Conservation (phyloP, 495 filamentous ascomycete genomes). For the Aspergillus incahuasiensis region DNA sequence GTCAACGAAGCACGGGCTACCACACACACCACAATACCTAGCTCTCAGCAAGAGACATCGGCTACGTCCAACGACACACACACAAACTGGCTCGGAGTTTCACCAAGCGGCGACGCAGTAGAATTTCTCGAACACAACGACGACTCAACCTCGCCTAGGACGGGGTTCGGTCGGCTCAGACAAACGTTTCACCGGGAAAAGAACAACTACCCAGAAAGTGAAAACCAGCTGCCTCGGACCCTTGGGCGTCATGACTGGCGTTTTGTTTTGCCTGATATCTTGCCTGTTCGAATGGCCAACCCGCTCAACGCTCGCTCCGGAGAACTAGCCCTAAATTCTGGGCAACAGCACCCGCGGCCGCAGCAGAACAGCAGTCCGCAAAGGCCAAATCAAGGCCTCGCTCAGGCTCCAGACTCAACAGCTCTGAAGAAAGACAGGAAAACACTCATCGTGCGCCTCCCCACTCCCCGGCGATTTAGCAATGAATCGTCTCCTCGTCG, state of each 20-base stretch:
- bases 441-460: not conserved
- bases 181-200: not conserved
- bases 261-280: not conserved
- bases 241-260: not conserved
- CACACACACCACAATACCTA: not conserved
- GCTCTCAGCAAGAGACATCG: not conserved
- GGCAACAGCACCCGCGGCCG: not conserved
- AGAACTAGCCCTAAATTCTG: not conserved
- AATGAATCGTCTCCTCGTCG: no score
- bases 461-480: not conserved
- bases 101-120: not conserved
- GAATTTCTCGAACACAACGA: not conserved
- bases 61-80: not conserved
- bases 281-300: not conserved
- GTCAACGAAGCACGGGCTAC: not conserved
- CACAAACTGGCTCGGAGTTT: constrained; percentile 10
- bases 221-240: not conserved
- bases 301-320: not conserved
- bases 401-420: not conserved
- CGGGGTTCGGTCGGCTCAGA: constrained; percentile 7
- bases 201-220: no score
- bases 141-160: not conserved
- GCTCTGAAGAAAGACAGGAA: not conserved
- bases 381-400: not conserved
- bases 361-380: not conserved